Evolutionary conservation across 768 basidiomycete genomes (phyloP).

Genomic region (Amylocystis lapponica): DNA sequence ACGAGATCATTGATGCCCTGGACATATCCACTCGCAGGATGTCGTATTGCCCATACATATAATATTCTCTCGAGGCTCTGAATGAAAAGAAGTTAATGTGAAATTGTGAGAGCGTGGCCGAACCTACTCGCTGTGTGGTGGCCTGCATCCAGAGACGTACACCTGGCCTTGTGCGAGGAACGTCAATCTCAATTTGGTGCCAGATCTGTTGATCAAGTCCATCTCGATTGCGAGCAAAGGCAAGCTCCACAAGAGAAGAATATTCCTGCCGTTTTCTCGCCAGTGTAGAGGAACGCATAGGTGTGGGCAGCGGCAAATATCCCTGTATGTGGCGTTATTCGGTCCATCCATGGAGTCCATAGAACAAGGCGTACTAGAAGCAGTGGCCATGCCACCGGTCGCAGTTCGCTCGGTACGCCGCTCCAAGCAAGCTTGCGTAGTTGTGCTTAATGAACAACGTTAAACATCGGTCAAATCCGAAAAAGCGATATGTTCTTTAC

Average conservation of each 20-base stretch:
- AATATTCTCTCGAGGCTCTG: constrained; percentile 92
- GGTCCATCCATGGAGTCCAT: background rate
- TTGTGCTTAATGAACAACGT: constrained; percentile 50
- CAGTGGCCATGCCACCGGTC: constrained; percentile 92
- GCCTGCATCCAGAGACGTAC: constrained; percentile 87
- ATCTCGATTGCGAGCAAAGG: constrained; percentile 82
- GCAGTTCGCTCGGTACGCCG: constrained; percentile 81
- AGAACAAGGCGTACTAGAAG: constrained; percentile 60
- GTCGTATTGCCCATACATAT: constrained; percentile 98
- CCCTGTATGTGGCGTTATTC: constrained; percentile 48
- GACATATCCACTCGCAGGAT: constrained; percentile 97
- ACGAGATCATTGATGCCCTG: constrained; percentile 99
- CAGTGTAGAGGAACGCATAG: constrained; percentile 71
- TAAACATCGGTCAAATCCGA: background rate
- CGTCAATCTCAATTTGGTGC: constrained; percentile 99
- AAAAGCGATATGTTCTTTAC: constrained; percentile 35
- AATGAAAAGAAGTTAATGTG: constrained; percentile 12
- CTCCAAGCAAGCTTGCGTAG: constrained; percentile 92
- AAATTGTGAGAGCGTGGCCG: background rate
- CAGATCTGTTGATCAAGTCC: constrained; percentile 95
- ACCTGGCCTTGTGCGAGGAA: constrained; percentile 91
- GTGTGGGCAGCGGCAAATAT: constrained; percentile 82
- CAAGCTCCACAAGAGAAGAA: constrained; percentile 78
- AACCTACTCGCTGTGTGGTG: constrained; percentile 78
- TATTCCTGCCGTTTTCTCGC: constrained; percentile 91